A percentile compares a stretch with the other conserved stretches of the same genome.
These are phyloP conservation scores for Trichoderma reesei DNA, from an alignment of 495 filamentous ascomycete genomes.

Conservation along the genomic window DNA sequence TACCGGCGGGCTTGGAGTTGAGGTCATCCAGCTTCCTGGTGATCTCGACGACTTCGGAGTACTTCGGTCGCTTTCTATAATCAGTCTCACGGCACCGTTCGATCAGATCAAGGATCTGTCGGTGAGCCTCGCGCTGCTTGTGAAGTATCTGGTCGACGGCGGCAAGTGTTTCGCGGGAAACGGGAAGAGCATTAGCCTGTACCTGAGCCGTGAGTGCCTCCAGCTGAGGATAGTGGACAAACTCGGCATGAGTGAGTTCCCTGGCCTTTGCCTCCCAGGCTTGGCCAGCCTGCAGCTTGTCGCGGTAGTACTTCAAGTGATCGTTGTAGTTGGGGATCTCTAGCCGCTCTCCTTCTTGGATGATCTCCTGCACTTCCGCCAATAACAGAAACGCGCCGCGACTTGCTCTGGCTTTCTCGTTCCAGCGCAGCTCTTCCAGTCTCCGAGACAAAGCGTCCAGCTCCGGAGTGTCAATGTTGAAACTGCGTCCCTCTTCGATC, in stretches of 20 bases:
- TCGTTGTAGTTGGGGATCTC: slow-evolving; percentile 70
- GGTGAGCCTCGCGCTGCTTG: slow-evolving; percentile 91
- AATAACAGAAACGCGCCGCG: slow-evolving; percentile 55
- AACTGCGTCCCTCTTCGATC: slow-evolving; percentile 74
- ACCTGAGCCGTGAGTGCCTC: slow-evolving; percentile 75
- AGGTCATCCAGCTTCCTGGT: slow-evolving; percentile 79
- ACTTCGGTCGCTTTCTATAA: slow-evolving; percentile 71
- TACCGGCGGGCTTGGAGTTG: slow-evolving; percentile 83
- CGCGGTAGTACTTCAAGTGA: slow-evolving; percentile 62
- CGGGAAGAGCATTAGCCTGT: slow-evolving; percentile 65
- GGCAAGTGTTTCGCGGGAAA: slow-evolving; percentile 68
- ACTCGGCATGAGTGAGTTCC: slow-evolving; percentile 82
- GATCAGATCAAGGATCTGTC: slow-evolving; percentile 70
- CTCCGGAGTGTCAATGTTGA: slow-evolving; percentile 93
- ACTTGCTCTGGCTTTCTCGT: slow-evolving; percentile 59
- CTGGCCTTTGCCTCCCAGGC: slow-evolving; percentile 91
- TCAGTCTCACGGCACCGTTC: slow-evolving; percentile 67
- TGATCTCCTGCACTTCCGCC: slow-evolving; percentile 66
- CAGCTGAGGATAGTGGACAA: slow-evolving; percentile 86
- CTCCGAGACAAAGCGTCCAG: slow-evolving; percentile 73
- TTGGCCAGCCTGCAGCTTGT: slow-evolving; percentile 64
- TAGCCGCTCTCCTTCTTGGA: slow-evolving; percentile 63
- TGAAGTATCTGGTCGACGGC: slow-evolving; percentile 85
- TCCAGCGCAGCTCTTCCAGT: slow-evolving; percentile 82
- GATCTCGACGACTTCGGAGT: slow-evolving; percentile 81